phyloP scores from a whole-genome alignment of 768 basidiomycete genomes.

The Galerina sulciceps region DNA sequence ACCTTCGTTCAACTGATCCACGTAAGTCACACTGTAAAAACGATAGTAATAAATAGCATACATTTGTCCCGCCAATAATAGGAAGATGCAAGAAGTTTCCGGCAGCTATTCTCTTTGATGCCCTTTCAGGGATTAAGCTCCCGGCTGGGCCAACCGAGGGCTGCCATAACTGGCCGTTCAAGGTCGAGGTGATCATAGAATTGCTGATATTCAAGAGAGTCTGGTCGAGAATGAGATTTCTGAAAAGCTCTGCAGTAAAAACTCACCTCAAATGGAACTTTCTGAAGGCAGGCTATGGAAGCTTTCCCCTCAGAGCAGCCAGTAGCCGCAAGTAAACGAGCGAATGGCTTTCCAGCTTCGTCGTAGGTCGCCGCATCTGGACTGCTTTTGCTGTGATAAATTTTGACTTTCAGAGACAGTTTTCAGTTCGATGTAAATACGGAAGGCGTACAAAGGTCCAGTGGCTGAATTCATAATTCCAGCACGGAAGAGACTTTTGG shows the following conservation, averaged over 20 bases:
- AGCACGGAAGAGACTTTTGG: constrained; percentile 47
- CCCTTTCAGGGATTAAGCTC: constrained; percentile 49
- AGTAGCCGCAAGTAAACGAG: constrained; percentile 46
- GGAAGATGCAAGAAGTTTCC: constrained; percentile 59
- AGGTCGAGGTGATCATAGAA: constrained; percentile 42
- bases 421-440: background rate
- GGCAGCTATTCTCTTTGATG: constrained; percentile 46
- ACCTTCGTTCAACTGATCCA: constrained; percentile 55
- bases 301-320: constrained; percentile 44
- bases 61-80: constrained; percentile 61
- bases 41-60: constrained; percentile 26
- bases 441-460: constrained; percentile 52
- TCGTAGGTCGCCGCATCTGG: constrained; percentile 50
- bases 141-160: constrained; percentile 55
- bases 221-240: constrained; percentile 27
- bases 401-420: background rate
- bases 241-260: background rate
- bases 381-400: constrained; percentile 50
- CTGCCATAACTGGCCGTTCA: constrained; percentile 62
- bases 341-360: constrained; percentile 53
- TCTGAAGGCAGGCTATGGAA: constrained; percentile 48
- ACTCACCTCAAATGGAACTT: constrained; percentile 47
- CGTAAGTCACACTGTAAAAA: background rate
- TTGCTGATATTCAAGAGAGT: constrained; percentile 53
- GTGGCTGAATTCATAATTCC: constrained; percentile 57